These are phyloP conservation scores for Neurospora sp. DNA, from an alignment of 495 filamentous ascomycete genomes.

Conservation along the genomic window DNA sequence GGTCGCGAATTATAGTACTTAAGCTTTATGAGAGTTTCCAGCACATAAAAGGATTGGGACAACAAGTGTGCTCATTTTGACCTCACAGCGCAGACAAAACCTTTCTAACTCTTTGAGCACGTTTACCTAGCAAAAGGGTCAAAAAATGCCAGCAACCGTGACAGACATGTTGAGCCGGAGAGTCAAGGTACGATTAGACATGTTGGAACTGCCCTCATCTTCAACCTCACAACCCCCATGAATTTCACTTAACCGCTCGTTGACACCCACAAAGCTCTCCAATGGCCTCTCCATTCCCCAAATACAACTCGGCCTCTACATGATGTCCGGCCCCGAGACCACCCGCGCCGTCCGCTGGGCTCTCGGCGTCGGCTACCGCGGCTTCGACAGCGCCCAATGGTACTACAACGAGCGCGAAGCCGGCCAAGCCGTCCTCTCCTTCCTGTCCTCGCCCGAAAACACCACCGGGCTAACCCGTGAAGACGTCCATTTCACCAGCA, in stretches of 20 bases:
- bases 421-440: constrained; percentile 45
- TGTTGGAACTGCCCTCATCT: neutral
- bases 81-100: neutral
- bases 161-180: constrained; percentile 2
- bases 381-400: constrained; percentile 54
- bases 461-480: constrained; percentile 38
- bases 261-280: constrained; percentile 31
- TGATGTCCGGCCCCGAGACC: constrained; percentile 44
- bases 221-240: neutral
- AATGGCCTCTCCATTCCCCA: constrained; percentile 52
- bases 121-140: neutral
- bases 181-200: neutral
- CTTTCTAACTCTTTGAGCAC: neutral
- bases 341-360: constrained; percentile 39
- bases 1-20: too few relatives aligned
- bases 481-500: constrained; percentile 60
- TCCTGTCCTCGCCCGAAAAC: constrained; percentile 32
- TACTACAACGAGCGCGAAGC: constrained; percentile 54
- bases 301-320: constrained; percentile 59
- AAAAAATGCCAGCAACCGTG: neutral
- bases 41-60: neutral
- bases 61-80: neutral
- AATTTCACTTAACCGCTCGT: neutral
- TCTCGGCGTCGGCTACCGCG: constrained; percentile 34
- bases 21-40: too few relatives aligned